Percentiles rank a stretch among this genome's conserved stretches.
These are phyloP conservation scores for Vitis hybrid DNA, from an alignment of 177 flowering plant species.

Conservation along the genomic window DNA sequence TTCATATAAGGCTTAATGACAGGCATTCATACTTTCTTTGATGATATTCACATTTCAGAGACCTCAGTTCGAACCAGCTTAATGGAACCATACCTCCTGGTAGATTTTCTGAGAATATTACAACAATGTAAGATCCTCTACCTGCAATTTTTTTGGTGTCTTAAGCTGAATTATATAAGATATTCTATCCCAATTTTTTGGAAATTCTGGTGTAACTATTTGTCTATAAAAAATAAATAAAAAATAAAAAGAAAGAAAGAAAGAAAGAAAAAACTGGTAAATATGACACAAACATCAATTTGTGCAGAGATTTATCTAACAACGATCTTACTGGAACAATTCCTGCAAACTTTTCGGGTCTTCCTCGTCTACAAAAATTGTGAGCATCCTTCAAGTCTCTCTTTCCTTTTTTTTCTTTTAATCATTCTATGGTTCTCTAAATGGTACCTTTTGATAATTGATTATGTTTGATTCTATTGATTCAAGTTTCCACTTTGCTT, in stretches of 20 bases:
- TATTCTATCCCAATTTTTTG: neutral
- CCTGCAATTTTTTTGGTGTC: neutral
- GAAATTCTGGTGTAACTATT: too few relatives aligned
- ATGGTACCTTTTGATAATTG: too few relatives aligned
- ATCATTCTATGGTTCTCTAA: neutral
- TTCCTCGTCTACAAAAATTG: slow-evolving; percentile 77
- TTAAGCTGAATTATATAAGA: neutral
- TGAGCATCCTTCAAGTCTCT: slow-evolving; percentile 35
- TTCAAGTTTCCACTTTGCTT: neutral
- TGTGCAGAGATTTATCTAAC: slow-evolving; percentile 70
- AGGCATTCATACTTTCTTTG: slow-evolving; percentile 5
- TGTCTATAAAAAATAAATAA: too few relatives aligned
- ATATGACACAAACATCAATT: neutral
- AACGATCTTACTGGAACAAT: slow-evolving; percentile 69
- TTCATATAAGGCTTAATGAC: neutral
- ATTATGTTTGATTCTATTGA: too few relatives aligned
- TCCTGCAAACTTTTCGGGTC: slow-evolving; percentile 64
- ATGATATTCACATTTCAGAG: slow-evolving; percentile 33
- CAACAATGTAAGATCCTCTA: slow-evolving; percentile 53
- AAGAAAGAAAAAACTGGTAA: too few relatives aligned
- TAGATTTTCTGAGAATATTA: slow-evolving; percentile 50
- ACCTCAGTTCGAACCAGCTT: slow-evolving; percentile 55
- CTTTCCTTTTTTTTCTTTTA: neutral
- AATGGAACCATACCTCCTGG: slow-evolving; percentile 52
- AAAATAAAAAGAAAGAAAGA: too few relatives aligned